These are phyloP conservation scores for Pseudocercospora crystallina DNA, from an alignment of 2,329 filamentous ascomycete genomes.

Conservation along the genomic window DNA sequence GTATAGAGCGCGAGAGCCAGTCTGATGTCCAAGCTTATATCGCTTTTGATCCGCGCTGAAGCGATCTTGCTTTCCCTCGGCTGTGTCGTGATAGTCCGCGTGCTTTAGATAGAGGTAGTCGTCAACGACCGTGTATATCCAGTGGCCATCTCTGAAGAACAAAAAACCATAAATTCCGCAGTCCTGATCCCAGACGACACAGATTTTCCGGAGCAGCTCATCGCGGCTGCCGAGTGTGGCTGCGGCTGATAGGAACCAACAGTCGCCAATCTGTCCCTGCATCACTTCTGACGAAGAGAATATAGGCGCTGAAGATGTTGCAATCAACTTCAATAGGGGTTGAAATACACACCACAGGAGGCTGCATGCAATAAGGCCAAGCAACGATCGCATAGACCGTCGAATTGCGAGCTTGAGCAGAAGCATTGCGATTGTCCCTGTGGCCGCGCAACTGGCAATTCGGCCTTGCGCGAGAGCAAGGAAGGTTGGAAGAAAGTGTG, in stretches of 20 bases:
- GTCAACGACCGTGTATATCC: conserved; percentile 85
- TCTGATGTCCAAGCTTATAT: conserved; percentile 70
- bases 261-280: conserved; percentile 75
- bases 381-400: too few species aligned
- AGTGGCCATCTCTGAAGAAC: conserved; percentile 78
- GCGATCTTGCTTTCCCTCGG: conserved; percentile 4
- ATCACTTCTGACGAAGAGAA: conserved; percentile 71
- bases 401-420: too few species aligned
- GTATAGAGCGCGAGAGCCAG: conserved; percentile 70
- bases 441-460: too few species aligned
- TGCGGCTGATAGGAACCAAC: conserved; percentile 78
- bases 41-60: conserved; percentile 59
- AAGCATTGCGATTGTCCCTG: too few species aligned
- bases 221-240: conserved; percentile 72
- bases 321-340: too few species aligned
- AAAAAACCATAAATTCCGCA: conserved; percentile 82
- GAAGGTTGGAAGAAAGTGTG: too few species aligned
- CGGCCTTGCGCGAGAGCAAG: too few species aligned
- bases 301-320: too few species aligned
- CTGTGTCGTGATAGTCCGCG: conserved; percentile 68
- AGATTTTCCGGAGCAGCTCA: conserved; percentile 70
- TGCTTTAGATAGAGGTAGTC: conserved; percentile 83
- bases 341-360: too few species aligned
- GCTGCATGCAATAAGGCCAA: too few species aligned
- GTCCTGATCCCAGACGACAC: conserved; percentile 67